These are phyloP conservation scores for Leccinum ponderosum DNA, from an alignment of 1,284 basidiomycete species.

Conservation along the genomic window DNA sequence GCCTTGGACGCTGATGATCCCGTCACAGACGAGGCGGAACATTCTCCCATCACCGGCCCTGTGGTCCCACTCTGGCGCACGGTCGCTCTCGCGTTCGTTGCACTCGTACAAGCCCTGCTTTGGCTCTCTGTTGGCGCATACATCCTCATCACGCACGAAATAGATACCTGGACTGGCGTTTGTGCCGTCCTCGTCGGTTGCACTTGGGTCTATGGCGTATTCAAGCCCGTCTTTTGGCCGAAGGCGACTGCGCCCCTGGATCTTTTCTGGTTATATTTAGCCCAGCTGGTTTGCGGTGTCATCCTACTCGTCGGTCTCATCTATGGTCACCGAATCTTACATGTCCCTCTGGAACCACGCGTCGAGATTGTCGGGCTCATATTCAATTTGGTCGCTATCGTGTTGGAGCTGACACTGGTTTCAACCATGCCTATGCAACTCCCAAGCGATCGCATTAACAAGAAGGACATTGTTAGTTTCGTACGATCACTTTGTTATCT, in stretches of 20 bases:
- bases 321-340: constrained; percentile 38
- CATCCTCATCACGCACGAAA: constrained; percentile 28
- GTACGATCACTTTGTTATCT: neutral
- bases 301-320: constrained; percentile 41
- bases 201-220: constrained; percentile 50
- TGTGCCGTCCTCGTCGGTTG: constrained; percentile 37
- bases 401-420: constrained; percentile 36
- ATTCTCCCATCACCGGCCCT: neutral
- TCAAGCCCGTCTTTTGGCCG: constrained; percentile 41
- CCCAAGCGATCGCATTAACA: constrained; percentile 41
- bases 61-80: constrained; percentile 56
- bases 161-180: constrained; percentile 24
- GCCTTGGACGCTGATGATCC: constrained; percentile 29
- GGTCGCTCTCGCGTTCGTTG: constrained; percentile 47
- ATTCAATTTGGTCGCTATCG: constrained; percentile 38
- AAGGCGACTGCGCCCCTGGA: constrained; percentile 44
- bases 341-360: constrained; percentile 31
- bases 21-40: neutral
- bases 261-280: constrained; percentile 44
- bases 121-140: constrained; percentile 48
- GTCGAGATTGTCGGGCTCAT: constrained; percentile 30
- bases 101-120: constrained; percentile 41
- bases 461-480: constrained; percentile 40
- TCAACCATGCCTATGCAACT: constrained; percentile 47
- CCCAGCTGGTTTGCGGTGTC: constrained; percentile 36